Evolutionary conservation across 768 basidiomycete species (phyloP).

Genomic region (Xerocomus potaroensis): DNA sequence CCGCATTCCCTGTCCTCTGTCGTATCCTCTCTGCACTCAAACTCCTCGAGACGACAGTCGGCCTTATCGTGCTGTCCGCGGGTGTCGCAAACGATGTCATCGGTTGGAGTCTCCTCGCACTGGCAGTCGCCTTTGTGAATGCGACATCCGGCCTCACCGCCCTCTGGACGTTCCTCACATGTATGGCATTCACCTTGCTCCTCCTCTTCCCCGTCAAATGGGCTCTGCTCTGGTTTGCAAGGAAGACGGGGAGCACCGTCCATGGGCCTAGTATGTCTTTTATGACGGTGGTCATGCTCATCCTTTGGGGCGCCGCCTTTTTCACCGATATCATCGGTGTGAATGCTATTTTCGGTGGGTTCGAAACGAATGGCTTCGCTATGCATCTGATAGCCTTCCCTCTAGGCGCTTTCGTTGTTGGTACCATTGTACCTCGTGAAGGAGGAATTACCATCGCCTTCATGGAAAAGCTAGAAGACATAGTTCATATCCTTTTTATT

Average conservation of each 20-base stretch:
- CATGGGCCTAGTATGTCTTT: constrained; percentile 83
- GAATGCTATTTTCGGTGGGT: constrained; percentile 81
- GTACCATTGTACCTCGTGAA: constrained; percentile 80
- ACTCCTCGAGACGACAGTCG: constrained; percentile 87
- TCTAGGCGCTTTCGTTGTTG: constrained; percentile 76
- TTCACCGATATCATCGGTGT: constrained; percentile 96
- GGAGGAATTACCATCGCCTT: constrained; percentile 80
- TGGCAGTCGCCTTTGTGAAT: constrained; percentile 90
- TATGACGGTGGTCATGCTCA: constrained; percentile 79
- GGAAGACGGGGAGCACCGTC: constrained; percentile 72
- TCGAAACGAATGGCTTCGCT: not conserved
- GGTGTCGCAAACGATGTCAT: constrained; percentile 90
- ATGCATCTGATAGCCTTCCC: not conserved
- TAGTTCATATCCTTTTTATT: constrained; percentile 86
- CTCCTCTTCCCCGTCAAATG: constrained; percentile 65
- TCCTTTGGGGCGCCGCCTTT: constrained; percentile 84
- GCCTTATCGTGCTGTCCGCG: constrained; percentile 87
- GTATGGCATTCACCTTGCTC: constrained; percentile 77
- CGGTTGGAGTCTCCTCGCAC: constrained; percentile 84
- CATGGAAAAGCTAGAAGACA: constrained; percentile 93
- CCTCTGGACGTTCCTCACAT: constrained; percentile 76
- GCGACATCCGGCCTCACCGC: constrained; percentile 80
- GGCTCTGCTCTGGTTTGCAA: constrained; percentile 66
- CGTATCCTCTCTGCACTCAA: constrained; percentile 87
- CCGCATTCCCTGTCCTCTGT: constrained; percentile 87